Conservation (phyloP, 2,329 filamentous ascomycete genomes). For the Leptodontidium sp. region DNA sequence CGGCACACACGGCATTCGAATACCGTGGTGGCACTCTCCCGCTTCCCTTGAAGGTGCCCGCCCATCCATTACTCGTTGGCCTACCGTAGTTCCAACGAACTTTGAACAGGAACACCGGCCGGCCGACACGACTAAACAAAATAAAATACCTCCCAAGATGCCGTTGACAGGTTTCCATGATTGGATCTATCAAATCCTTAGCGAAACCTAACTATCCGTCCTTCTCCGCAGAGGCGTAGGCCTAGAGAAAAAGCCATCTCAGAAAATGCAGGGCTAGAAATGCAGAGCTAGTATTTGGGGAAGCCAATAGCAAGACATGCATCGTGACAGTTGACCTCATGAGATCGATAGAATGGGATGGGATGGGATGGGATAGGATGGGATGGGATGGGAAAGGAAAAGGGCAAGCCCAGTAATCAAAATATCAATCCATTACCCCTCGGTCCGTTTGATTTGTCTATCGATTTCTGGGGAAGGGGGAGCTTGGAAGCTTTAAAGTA, state of each 20-base stretch:
- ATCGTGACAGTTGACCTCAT: constrained; percentile 10
- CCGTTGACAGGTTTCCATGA: not conserved
- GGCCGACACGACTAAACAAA: no score
- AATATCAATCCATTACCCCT: not conserved
- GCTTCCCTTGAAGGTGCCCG: no score
- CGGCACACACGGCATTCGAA: constrained; percentile 1
- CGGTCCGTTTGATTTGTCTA: no score
- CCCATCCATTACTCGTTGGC: no score
- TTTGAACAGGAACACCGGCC: no score
- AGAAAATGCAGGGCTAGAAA: not conserved
- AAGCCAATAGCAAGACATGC: constrained; percentile 2
- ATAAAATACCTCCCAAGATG: not conserved
- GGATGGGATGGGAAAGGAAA: not conserved
- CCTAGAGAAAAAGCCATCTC: no score
- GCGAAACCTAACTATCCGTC: not conserved
- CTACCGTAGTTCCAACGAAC: no score
- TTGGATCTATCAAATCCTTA: not conserved
- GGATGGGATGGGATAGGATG: no score
- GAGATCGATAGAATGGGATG: not conserved
- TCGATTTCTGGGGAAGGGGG: no score
- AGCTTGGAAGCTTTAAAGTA: no score
- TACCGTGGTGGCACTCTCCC: not conserved
- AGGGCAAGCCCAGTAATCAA: not conserved
- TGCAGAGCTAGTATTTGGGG: constrained; percentile 14
- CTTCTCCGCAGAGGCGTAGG: constrained; percentile 11